phyloP scores from a whole-genome alignment of 164 flowering plant genomes.

The Stephania japonica region DNA sequence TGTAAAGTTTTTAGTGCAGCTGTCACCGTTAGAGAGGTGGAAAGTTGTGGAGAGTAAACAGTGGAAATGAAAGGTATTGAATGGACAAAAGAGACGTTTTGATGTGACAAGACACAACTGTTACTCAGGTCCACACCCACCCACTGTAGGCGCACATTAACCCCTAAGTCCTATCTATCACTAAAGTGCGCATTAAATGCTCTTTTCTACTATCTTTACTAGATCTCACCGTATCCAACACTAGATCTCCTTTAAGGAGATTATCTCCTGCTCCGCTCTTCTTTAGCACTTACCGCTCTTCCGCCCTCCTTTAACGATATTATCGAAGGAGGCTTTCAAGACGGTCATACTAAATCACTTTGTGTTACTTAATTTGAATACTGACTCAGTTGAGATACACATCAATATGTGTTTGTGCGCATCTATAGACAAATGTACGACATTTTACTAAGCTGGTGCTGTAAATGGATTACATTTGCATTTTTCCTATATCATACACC shows the following conservation, averaged over 20 bases:
- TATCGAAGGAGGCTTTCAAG: background rate
- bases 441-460: no score
- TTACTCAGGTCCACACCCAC: background rate
- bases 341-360: background rate
- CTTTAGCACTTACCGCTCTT: background rate
- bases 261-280: background rate
- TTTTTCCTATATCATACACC: no score
- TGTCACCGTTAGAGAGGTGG: no score
- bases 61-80: background rate
- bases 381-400: no score
- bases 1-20: no score
- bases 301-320: no score
- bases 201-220: background rate
- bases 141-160: background rate
- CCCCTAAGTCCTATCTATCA: background rate
- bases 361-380: no score
- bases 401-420: no score
- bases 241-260: background rate
- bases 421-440: no score
- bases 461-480: no score
- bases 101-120: conserved; percentile 6
- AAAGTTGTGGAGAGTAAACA: no score
- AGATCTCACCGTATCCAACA: conserved; percentile 1
- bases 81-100: conserved; percentile 2
- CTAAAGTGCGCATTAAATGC: background rate